These are phyloP conservation scores for Diaporthe destruens DNA, from an alignment of 2,329 filamentous ascomycete genomes.

Conservation along the genomic window DNA sequence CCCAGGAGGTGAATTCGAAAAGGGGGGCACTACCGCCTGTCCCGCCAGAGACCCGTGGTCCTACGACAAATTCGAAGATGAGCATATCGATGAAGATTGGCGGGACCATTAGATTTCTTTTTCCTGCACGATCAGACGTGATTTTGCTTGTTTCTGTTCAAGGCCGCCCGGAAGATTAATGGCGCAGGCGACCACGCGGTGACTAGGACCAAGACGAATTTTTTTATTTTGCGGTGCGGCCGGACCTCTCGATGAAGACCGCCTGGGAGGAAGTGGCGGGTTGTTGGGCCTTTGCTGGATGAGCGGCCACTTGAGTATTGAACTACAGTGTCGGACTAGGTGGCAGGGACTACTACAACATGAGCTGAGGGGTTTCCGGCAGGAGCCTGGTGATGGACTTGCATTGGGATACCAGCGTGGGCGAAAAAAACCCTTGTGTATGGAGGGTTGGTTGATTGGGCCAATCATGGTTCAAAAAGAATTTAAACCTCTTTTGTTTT, in stretches of 20 bases:
- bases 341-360: constrained; percentile 37
- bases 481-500: constrained; percentile 42
- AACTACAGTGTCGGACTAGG: constrained; percentile 37
- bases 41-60: constrained; percentile 18
- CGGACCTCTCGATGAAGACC: constrained; percentile 12
- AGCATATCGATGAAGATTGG: constrained; percentile 51
- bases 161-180: constrained; percentile 53
- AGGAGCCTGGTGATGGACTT: constrained; percentile 31
- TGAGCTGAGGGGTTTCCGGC: constrained; percentile 31
- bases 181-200: constrained; percentile 50
- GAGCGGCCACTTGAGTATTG: constrained; percentile 35
- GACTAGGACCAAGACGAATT: constrained; percentile 46
- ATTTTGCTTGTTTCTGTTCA: constrained; percentile 48
- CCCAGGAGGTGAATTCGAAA: constrained; percentile 31
- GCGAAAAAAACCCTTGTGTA: constrained; percentile 25
- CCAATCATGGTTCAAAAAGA: constrained; percentile 43
- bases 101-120: constrained; percentile 43
- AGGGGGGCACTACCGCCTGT: constrained; percentile 13
- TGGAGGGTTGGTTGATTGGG: constrained; percentile 26
- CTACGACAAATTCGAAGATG: constrained; percentile 30
- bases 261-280: background rate
- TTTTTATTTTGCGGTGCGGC: constrained; percentile 41
- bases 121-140: constrained; percentile 46
- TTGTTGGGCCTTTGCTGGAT: constrained; percentile 33
- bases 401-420: constrained; percentile 40